Conservation (phyloP, 2,329 filamentous ascomycete species). For the Ophiostoma australiae region DNA sequence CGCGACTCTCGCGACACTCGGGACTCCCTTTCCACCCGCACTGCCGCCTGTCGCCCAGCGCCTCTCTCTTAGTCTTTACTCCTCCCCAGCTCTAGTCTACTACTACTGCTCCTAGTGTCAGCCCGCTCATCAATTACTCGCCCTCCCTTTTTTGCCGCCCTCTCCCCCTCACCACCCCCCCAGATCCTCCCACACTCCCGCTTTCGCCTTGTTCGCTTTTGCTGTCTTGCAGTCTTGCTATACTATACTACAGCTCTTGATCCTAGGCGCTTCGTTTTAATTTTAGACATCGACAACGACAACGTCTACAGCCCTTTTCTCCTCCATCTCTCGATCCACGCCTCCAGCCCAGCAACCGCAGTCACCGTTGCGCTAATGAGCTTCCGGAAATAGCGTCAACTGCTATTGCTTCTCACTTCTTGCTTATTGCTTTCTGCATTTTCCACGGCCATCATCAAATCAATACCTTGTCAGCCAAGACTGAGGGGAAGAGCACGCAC, state of each 20-base stretch:
- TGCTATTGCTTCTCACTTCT: background rate
- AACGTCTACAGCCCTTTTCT: background rate
- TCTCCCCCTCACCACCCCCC: background rate
- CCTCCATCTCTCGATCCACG: background rate
- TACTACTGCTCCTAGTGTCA: background rate
- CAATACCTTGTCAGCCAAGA: background rate
- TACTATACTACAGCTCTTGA: background rate
- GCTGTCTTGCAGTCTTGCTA: background rate
- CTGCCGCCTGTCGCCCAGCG: background rate
- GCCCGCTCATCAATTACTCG: background rate
- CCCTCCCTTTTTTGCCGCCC: constrained; percentile 9
- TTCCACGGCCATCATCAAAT: background rate
- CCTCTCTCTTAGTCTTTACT: constrained; percentile 1
- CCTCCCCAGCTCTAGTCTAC: background rate
- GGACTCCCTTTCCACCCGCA: background rate
- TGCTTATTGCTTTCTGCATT: background rate
- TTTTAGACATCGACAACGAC: background rate
- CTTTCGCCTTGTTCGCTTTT: constrained; percentile 5
- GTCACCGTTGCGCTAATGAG: constrained; percentile 22
- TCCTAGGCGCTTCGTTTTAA: constrained; percentile 12
- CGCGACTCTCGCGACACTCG: background rate
- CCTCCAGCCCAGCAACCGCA: constrained; percentile 9
- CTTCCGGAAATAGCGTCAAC: constrained; percentile 17
- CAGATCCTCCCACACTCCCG: constrained; percentile 5
- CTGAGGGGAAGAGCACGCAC: background rate